A percentile compares a stretch with the other conserved stretches of the same genome.
phyloP scores from a whole-genome alignment of 345 rosid genomes.

The Camelina neglecta region DNA sequence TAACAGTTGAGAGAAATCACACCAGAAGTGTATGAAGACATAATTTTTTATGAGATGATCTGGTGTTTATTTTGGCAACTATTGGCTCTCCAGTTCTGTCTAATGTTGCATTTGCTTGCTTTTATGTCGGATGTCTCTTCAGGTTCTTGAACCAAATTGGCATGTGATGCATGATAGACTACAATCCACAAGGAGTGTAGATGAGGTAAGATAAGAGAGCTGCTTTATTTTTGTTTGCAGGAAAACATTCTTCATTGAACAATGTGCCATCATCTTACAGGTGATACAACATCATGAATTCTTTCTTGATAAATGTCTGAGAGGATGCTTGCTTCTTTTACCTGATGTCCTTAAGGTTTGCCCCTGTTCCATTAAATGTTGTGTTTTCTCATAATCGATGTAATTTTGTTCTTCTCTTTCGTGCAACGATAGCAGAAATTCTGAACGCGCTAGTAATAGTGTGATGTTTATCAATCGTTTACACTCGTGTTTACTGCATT shows the following conservation, averaged over 20 bases:
- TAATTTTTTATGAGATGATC: conserved; percentile 8
- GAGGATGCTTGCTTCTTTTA: conserved; percentile 95
- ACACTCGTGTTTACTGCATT: conserved; percentile 24
- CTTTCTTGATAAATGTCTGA: conserved; percentile 90
- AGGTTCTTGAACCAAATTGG: conserved; percentile 99
- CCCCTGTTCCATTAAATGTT: conserved; percentile 14
- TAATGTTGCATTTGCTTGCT: conserved; percentile 17
- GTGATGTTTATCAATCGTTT: conserved; percentile 8
- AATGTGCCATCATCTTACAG: conserved; percentile 52
- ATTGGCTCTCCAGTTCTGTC: conserved; percentile 16
- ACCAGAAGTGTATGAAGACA: not conserved
- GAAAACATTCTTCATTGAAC: conserved; percentile 9
- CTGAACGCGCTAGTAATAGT: not conserved
- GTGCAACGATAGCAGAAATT: not conserved
- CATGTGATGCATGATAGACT: conserved; percentile 81
- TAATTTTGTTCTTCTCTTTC: conserved; percentile 16
- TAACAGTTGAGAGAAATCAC: conserved; percentile 2
- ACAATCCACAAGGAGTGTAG: conserved; percentile 82
- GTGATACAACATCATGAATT: conserved; percentile 85
- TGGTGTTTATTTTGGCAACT: conserved; percentile 15
- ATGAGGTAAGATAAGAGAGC: conserved; percentile 60
- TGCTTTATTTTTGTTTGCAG: conserved; percentile 12
- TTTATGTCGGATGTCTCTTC: conserved; percentile 37
- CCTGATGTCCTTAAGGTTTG: conserved; percentile 90
- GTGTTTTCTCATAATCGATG: not conserved